Percentiles rank a stretch among this genome's conserved stretches.
Conservation (phyloP, 345 rosid genomes). For the Mangifera indica region DNA sequence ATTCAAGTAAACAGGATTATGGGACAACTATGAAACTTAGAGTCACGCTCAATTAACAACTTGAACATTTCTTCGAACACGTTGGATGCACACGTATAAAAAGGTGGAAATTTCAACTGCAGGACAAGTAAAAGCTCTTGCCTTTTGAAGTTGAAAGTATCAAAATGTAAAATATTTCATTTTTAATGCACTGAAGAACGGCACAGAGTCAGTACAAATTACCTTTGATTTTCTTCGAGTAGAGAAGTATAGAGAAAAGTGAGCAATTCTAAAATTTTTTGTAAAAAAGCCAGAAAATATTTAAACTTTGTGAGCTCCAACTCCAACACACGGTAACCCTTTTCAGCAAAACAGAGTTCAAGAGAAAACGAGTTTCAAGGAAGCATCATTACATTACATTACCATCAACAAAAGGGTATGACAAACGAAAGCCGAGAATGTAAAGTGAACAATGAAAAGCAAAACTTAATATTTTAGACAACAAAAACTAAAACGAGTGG, state of each 20-base stretch:
- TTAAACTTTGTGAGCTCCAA: conserved; percentile 26
- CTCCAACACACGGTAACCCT: conserved; percentile 13
- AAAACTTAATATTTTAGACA: not conserved
- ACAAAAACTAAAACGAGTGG: not conserved
- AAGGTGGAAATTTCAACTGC: not conserved
- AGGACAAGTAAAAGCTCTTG: too few relatives aligned
- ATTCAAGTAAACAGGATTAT: not conserved
- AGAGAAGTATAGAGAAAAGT: too few relatives aligned
- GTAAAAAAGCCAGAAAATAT: conserved; percentile 28
- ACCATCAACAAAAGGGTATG: conserved; percentile 12
- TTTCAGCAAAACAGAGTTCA: not conserved
- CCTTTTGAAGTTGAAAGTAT: too few relatives aligned
- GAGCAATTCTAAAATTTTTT: too few relatives aligned
- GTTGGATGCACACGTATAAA: not conserved
- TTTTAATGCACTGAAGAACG: too few relatives aligned
- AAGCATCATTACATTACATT: conserved; percentile 39
- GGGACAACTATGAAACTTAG: not conserved
- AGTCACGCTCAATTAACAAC: not conserved
- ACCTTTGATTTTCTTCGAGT: too few relatives aligned
- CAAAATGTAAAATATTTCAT: too few relatives aligned
- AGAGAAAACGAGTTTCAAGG: conserved; percentile 20
- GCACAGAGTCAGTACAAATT: too few relatives aligned
- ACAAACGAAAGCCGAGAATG: not conserved
- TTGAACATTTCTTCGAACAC: conserved; percentile 6
- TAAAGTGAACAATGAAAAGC: not conserved